Conservation (phyloP, 352 stramenopile species). For the Pythium utonaiense region DNA sequence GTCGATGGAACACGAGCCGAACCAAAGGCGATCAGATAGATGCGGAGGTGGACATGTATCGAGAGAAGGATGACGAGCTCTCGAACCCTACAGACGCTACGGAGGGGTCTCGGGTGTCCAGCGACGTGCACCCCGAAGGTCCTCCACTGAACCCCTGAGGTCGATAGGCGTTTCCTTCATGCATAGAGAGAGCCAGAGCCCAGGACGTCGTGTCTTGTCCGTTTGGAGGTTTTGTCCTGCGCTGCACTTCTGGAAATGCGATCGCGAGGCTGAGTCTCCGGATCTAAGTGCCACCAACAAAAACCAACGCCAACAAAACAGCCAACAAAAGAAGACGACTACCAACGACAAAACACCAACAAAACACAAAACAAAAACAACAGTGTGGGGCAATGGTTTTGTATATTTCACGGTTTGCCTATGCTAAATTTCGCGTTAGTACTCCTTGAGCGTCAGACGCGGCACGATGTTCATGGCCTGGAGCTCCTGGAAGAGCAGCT, state of each 20-base stretch:
- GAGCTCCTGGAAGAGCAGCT: constrained; percentile 98
- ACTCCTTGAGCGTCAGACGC: constrained; percentile 95
- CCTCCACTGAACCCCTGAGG: neutral
- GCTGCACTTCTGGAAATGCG: neutral
- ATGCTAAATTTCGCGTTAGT: constrained; percentile 32
- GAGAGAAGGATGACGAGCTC: no score
- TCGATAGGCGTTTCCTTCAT: neutral
- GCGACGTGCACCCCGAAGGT: neutral
- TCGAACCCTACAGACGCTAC: no score
- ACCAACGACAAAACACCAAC: neutral
- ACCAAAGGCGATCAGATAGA: neutral
- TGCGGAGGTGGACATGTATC: neutral
- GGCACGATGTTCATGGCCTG: constrained; percentile 99
- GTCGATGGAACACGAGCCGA: neutral
- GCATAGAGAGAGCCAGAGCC: neutral
- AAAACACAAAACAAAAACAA: neutral
- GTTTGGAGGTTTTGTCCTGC: neutral
- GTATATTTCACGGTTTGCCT: neutral
- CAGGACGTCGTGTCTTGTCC: no score
- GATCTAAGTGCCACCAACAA: neutral
- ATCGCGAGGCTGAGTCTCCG: neutral
- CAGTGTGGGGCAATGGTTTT: neutral
- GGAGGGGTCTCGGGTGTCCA: no score
- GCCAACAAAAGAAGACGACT: neutral
- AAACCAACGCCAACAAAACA: neutral